A percentile compares a stretch with the other conserved stretches of the same genome.
Evolutionary conservation across 2,329 filamentous ascomycete genomes (phyloP).

Genomic region (Triangularia setosa): DNA sequence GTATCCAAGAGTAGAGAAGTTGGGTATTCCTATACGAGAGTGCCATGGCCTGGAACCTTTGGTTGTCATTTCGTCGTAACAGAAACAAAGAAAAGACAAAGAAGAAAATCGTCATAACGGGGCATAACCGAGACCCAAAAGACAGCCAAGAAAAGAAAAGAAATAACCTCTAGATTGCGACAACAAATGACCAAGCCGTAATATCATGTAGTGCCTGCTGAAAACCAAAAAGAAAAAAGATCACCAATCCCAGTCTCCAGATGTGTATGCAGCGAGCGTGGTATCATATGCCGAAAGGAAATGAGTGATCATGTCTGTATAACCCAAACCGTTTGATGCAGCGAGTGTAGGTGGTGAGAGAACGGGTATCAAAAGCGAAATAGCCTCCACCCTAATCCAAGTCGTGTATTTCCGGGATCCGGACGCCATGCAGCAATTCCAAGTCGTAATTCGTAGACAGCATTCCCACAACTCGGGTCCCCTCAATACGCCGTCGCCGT

Average conservation of each 20-base stretch:
- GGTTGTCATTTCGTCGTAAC: constrained; percentile 15
- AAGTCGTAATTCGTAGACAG: constrained; percentile 9
- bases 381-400: not conserved
- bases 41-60: constrained; percentile 8
- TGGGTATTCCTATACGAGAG: constrained; percentile 12
- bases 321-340: constrained; percentile 25
- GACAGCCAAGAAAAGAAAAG: not conserved
- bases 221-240: not conserved
- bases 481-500: constrained; percentile 26
- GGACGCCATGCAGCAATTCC: constrained; percentile 15
- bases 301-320: constrained; percentile 18
- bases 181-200: not conserved
- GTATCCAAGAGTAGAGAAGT: constrained; percentile 8
- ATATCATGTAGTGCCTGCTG: not conserved
- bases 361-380: constrained; percentile 16
- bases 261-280: constrained; percentile 16
- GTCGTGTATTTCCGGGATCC: constrained; percentile 6
- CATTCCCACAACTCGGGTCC: not conserved
- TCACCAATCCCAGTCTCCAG: not conserved
- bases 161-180: constrained; percentile 11
- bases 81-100: constrained; percentile 8
- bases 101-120: constrained; percentile 16
- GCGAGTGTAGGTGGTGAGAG: constrained; percentile 29
- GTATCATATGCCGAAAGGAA: constrained; percentile 16
- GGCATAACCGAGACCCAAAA: constrained; percentile 6